Conservation (phyloP, 1,139 yeast genomes). For the Meyerozyma smithsonii region DNA sequence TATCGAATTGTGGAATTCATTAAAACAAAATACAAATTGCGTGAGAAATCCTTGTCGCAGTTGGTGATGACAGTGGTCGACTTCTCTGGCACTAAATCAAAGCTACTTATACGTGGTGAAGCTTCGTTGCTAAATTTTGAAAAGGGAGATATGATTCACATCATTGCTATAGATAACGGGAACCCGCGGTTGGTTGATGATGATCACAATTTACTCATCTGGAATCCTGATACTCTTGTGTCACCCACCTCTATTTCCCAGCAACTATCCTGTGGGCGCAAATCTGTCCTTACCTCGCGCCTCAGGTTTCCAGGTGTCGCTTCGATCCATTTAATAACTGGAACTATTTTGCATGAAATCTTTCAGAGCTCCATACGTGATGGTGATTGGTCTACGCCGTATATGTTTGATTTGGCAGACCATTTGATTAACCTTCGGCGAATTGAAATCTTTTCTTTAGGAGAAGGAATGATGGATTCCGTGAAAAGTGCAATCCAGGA, state of each 20-base stretch:
- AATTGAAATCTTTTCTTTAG: slow-evolving; percentile 55
- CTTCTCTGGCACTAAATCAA: slow-evolving; percentile 23
- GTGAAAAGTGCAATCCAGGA: slow-evolving; percentile 37
- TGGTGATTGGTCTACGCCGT: slow-evolving; percentile 37
- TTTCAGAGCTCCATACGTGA: slow-evolving; percentile 62
- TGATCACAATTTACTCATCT: slow-evolving; percentile 56
- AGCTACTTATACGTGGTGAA: slow-evolving; percentile 45
- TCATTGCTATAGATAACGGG: slow-evolving; percentile 43
- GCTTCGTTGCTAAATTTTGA: slow-evolving; percentile 42
- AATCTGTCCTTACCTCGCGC: slow-evolving; percentile 56
- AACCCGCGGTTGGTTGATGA: slow-evolving; percentile 48
- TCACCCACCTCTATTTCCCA: slow-evolving; percentile 82
- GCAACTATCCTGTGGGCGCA: slow-evolving; percentile 67
- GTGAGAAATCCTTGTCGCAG: slow-evolving; percentile 35
- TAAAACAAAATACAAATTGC: slow-evolving; percentile 25
- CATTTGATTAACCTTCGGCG: slow-evolving; percentile 36
- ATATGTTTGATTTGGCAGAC: slow-evolving; percentile 43
- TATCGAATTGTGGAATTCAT: slow-evolving; percentile 41
- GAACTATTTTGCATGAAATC: slow-evolving; percentile 73
- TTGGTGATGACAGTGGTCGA: slow-evolving; percentile 46
- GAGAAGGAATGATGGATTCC: slow-evolving; percentile 45
- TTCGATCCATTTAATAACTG: slow-evolving; percentile 61
- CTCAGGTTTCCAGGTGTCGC: slow-evolving; percentile 53
- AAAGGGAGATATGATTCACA: slow-evolving; percentile 54
- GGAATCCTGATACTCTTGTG: slow-evolving; percentile 79